Evolutionary conservation across 306 rosid species (phyloP), one percentile per base, ranked within the genome.

Genomic region (Aeschynomene evenia): DNA sequence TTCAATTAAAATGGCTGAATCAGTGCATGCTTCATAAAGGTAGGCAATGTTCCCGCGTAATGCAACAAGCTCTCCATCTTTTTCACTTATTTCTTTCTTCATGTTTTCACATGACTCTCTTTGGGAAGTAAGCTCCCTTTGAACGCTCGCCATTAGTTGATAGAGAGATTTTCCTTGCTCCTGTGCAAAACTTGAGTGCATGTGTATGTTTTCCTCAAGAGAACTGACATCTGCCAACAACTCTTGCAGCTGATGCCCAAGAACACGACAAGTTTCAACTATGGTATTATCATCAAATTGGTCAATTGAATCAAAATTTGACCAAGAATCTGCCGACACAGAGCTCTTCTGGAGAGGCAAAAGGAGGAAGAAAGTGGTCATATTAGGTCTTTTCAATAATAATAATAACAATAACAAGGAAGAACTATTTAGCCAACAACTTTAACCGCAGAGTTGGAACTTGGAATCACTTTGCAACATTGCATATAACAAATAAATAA

Each of bases 21-120:
- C 74, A 29, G 78, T 76, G 75, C 91, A 90, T 66, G 92, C 90
- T 78, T 94, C 89, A 66, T 77, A 79, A 72, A 91, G 90, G 83
- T 66, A 54, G 10, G 80, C 75, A 78, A 84, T 34, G 73, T 78
- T 84, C 77, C 68, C 87, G 49, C 74, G 87, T 70, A 90, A 74
- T 63, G 72, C 67, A 81, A 74, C 74, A 64, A 86, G 86, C 48
- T 87, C 85, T 64, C 58, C 73, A 67, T 88, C 96, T 72, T 67
- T 86, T 62, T 85, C 83, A 9, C 82, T 76, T 61, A 88, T 70
- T 73, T 88, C 85, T 63, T 82, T 77, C 87, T 81, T 82, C 80
- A 86, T 36, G 54, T 82, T 77, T 81, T 88, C 88, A 53, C 74
- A 73, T 10, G 63, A 83, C 75, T 88, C 94, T 63, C 80, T 86